A percentile compares a stretch with the other conserved stretches of the same genome.
phyloP scores from a whole-genome alignment of 202 grass and related monocot genomes.

The Sporobolus alterniflorus region DNA sequence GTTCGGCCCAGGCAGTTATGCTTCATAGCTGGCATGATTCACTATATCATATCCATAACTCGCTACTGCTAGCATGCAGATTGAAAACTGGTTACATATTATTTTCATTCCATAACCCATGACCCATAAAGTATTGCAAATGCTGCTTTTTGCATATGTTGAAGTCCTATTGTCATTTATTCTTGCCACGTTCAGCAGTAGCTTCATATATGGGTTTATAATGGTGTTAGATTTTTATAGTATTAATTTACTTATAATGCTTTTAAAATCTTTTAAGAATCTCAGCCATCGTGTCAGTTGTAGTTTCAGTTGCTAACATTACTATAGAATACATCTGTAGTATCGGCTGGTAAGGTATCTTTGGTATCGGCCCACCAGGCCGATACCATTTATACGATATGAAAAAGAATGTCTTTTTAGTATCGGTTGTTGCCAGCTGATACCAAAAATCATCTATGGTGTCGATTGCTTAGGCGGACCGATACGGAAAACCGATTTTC shows the following conservation, averaged over 20 bases:
- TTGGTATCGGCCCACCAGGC: no score
- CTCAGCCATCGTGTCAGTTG: not conserved
- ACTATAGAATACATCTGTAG: no score
- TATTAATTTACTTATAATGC: not conserved
- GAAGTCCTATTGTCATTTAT: not conserved
- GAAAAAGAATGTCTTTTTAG: no score
- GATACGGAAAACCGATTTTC: no score
- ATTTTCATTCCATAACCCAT: not conserved
- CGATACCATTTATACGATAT: no score
- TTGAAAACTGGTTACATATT: not conserved
- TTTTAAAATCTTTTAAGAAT: not conserved
- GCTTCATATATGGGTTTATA: not conserved
- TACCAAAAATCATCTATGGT: no score
- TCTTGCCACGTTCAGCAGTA: not conserved
- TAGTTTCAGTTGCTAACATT: not conserved
- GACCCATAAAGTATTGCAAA: not conserved
- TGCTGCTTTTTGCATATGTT: not conserved
- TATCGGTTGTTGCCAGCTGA: no score
- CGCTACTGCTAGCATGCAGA: not conserved
- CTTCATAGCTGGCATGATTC: not conserved
- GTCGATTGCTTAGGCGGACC: no score
- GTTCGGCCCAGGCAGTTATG: not conserved
- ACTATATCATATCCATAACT: not conserved
- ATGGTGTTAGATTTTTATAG: not conserved
- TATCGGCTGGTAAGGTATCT: no score